phyloP scores from a whole-genome alignment of 73 alveolate species.

The Symbiodinium pilosum region DNA sequence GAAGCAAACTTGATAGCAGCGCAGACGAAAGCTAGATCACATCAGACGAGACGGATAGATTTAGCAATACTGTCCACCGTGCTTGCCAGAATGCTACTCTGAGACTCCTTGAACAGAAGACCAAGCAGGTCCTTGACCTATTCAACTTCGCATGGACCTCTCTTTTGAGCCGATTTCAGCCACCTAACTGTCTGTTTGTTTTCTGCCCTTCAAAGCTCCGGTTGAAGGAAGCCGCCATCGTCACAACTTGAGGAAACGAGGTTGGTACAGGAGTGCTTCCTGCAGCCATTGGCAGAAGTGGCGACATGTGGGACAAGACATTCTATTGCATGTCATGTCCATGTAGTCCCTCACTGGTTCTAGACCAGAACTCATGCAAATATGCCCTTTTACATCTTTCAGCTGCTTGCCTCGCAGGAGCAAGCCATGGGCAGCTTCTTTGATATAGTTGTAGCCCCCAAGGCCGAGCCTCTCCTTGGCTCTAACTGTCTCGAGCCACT shows the following conservation, averaged over 20 bases:
- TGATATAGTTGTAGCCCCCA: slow-evolving; percentile 52
- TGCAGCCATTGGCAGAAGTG: background rate
- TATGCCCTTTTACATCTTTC: background rate
- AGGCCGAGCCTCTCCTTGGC: slow-evolving; percentile 64
- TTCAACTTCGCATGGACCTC: too few species aligned
- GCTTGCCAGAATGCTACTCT: too few species aligned
- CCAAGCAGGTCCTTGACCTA: too few species aligned
- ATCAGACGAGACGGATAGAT: background rate
- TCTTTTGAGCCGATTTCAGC: too few species aligned
- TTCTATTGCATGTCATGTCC: background rate
- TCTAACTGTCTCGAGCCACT: too few species aligned
- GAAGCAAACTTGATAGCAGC: too few species aligned
- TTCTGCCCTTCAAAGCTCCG: background rate
- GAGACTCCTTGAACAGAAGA: too few species aligned
- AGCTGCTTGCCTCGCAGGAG: slow-evolving; percentile 27
- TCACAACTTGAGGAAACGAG: slow-evolving; percentile 68
- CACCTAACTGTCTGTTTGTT: background rate
- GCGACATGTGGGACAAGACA: too few species aligned
- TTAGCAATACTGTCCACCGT: background rate
- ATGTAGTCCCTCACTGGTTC: background rate
- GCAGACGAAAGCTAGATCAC: background rate
- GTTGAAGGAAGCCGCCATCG: slow-evolving; percentile 94
- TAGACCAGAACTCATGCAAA: background rate
- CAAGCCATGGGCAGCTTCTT: slow-evolving; percentile 76
- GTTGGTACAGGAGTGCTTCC: slow-evolving; percentile 54